Evolutionary conservation across 2,329 filamentous ascomycete species (phyloP).

Genomic region (Pseudocercospora macadamiae): DNA sequence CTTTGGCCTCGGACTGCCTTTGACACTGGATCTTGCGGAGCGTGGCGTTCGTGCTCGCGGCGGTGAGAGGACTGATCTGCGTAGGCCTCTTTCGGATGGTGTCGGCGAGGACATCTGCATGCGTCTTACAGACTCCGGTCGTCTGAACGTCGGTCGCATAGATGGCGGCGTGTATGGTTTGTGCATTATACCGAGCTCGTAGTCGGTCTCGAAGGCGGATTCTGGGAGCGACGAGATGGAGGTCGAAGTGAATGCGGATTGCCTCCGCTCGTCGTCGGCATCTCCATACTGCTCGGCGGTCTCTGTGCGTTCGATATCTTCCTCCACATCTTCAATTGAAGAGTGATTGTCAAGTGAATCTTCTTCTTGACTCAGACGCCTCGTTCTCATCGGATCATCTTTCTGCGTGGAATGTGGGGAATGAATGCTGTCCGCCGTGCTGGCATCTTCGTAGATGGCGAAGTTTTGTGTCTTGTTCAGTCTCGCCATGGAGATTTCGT

Average conservation of each 20-base stretch:
- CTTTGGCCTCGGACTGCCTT: constrained; percentile 54
- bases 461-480: constrained; percentile 43
- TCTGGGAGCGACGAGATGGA: constrained; percentile 39
- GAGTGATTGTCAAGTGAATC: background rate
- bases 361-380: background rate
- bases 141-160: constrained; percentile 67
- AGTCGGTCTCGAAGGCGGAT: constrained; percentile 34
- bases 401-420: background rate
- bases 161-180: constrained; percentile 60
- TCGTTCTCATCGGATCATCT: background rate
- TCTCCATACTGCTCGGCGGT: constrained; percentile 15
- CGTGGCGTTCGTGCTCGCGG: constrained; percentile 56
- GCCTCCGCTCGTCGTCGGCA: constrained; percentile 24
- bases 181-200: constrained; percentile 23
- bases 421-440: constrained; percentile 11
- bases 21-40: constrained; percentile 41
- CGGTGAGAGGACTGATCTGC: constrained; percentile 25
- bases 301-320: constrained; percentile 8
- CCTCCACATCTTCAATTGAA: background rate
- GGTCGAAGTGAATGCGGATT: constrained; percentile 33
- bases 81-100: constrained; percentile 55
- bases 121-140: constrained; percentile 69
- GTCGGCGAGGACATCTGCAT: constrained; percentile 73
- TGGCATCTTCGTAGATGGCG: constrained; percentile 23
- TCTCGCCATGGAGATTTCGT: constrained; percentile 53